Conservation (phyloP, 495 filamentous ascomycete species). For the Bathelium albidoporum region DNA sequence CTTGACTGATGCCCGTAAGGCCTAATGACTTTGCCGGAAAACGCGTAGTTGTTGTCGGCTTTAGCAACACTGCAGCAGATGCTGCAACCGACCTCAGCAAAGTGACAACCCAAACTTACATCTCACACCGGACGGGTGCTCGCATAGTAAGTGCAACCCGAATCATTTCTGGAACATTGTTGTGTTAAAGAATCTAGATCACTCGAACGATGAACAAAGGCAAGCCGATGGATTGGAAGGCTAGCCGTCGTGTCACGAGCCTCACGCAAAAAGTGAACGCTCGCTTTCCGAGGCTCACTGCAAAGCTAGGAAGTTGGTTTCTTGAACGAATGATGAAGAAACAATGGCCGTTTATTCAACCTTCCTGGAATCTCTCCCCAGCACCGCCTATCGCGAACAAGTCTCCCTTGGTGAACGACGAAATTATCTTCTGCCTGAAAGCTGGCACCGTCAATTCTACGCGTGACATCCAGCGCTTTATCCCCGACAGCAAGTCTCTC, state of each 20-base stretch:
- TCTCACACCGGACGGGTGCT: constrained; percentile 1
- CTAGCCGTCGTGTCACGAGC: neutral
- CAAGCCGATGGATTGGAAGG: constrained; percentile 2
- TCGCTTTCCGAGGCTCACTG: neutral
- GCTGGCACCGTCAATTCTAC: constrained; percentile 4
- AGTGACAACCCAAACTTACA: neutral
- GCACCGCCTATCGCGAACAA: constrained; percentile 1
- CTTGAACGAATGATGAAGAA: constrained; percentile 3
- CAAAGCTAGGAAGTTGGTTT: neutral
- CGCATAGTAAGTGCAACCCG: neutral
- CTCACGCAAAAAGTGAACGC: neutral
- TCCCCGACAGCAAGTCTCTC: neutral
- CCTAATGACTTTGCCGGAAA: neutral
- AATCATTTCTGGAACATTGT: neutral
- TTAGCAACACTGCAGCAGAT: constrained; percentile 1
- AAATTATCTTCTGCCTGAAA: constrained; percentile 3
- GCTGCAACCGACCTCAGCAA: neutral
- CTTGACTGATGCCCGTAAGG: neutral
- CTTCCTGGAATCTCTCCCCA: neutral
- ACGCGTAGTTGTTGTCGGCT: neutral
- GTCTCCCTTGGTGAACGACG: neutral
- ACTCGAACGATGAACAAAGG: constrained; percentile 1
- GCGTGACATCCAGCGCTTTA: constrained; percentile 2
- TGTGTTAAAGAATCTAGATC: constrained; percentile 3
- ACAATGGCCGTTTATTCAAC: constrained; percentile 3